Base-by-base conservation (phyloP, 2,329 filamentous ascomycete genomes). In the Knufia fluminis region DNA sequence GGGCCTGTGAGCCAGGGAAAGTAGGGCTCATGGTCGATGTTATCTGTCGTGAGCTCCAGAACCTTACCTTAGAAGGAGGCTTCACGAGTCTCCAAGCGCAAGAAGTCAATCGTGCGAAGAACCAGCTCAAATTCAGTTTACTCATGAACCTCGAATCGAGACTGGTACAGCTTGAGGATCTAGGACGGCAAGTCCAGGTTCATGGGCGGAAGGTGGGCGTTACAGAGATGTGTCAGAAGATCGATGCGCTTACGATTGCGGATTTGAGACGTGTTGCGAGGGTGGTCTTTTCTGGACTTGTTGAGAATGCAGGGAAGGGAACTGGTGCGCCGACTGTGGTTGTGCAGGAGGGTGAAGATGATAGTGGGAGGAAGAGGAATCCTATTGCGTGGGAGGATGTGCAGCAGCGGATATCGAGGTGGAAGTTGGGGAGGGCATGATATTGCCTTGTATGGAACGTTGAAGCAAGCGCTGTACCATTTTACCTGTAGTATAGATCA, bases 141-240 rank as follows among this genome's bases (percentile, higher is more conserved):
- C 77, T 98, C 44, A 98, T 98, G 92, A 98, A 98, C 69, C 79
- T 98, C 23, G 92, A 98, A 71, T 89, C 82, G 59, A 79, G 92
- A 52, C 96, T 98, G 89, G 89, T 98, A 8, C 92, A 97, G 71
- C 78, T 98, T 4, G 92, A 98, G 69, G 92, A 98, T 65, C 76
- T 98, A 0, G 92, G 92, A 19, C 75, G 92, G 54, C 91, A 96
- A 66, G 88, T 98, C 9, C 92, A 97, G 72, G 87, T 96, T n/a
- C 90, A 97, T 64, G 92, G 91, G 19, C 79, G 81, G 57, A 95
- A 96, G 71, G 80, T 97, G 4, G 85, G 91, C 1, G 90, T 96
- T 6, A 80, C 80, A 57, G 90, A 97, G 64, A 97, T 98, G 91
- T 95, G 91, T 63, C 73, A 72, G 45, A 81, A 82, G 63, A 98